Percentiles rank a stretch among this genome's conserved stretches.
Conservation (phyloP, 2,329 filamentous ascomycete species). For the Sphaerulina vaccinii region DNA sequence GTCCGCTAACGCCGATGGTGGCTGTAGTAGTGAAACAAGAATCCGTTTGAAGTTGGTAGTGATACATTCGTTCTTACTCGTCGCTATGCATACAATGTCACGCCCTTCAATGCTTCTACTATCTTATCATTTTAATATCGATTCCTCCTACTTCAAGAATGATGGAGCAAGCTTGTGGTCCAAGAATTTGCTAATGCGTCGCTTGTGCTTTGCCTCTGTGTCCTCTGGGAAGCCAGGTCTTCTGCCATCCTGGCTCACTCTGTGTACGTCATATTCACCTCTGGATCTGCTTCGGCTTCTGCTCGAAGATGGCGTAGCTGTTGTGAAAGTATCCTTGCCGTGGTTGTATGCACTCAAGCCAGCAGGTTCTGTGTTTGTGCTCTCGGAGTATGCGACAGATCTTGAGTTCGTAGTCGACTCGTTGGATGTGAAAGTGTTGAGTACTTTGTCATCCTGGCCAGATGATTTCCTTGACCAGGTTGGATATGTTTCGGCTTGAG, state of each 20-base stretch:
- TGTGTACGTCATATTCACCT: conserved; percentile 6
- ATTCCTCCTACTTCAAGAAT: conserved; percentile 10
- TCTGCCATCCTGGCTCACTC: conserved; percentile 6
- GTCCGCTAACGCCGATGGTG: too few relatives aligned
- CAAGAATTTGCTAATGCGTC: not conserved
- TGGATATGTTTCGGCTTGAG: conserved; percentile 6
- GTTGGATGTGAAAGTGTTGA: not conserved
- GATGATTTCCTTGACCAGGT: not conserved
- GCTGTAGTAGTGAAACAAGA: too few relatives aligned
- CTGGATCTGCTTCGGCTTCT: conserved; percentile 2
- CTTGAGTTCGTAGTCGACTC: not conserved
- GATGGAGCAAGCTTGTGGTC: conserved; percentile 10
- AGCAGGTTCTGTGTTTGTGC: conserved; percentile 1
- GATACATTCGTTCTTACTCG: too few relatives aligned
- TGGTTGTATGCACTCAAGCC: conserved; percentile 6
- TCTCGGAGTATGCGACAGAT: not conserved
- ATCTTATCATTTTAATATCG: too few relatives aligned
- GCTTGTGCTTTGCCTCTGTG: conserved; percentile 7
- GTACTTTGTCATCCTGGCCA: not conserved
- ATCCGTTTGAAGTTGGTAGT: too few relatives aligned
- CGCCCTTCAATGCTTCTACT: too few relatives aligned
- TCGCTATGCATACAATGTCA: too few relatives aligned
- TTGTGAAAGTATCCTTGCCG: not conserved
- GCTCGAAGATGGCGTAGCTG: conserved; percentile 1
- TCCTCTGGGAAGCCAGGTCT: conserved; percentile 3